Percentiles rank a stretch among this genome's conserved stretches.
Conservation (phyloP, 1,284 basidiomycete species). For the Cutaneotrichosporon arboriforme region DNA sequence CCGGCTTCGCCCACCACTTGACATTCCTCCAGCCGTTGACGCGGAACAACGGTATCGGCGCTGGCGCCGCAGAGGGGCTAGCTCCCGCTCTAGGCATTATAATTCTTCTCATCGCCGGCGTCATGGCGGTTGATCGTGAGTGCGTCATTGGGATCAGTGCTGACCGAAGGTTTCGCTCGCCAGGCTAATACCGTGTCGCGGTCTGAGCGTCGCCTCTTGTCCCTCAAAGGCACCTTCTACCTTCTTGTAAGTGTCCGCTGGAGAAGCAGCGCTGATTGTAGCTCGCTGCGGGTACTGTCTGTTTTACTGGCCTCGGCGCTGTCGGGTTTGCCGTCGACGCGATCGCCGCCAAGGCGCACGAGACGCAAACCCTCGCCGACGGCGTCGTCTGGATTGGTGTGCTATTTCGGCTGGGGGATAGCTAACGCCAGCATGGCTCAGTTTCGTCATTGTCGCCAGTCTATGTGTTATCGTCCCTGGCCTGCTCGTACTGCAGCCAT, state of each 20-base stretch:
- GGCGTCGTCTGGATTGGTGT: conserved; percentile 66
- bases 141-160: conserved; percentile 5
- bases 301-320: conserved; percentile 62
- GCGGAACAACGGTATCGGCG: conserved; percentile 52
- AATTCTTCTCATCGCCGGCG: conserved; percentile 56
- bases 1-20: conserved; percentile 62
- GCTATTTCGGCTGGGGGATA: conserved; percentile 41
- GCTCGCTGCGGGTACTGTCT: conserved; percentile 54
- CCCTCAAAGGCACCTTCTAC: conserved; percentile 65
- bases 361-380: conserved; percentile 56
- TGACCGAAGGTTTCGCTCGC: conserved; percentile 19
- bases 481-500: conserved; percentile 63
- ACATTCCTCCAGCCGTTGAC: conserved; percentile 59
- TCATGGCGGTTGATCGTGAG: conserved; percentile 59
- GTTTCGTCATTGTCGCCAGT: conserved; percentile 60
- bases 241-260: conserved; percentile 50
- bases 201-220: conserved; percentile 57
- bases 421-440: conserved; percentile 34
- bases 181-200: conserved; percentile 60
- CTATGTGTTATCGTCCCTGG: conserved; percentile 66
- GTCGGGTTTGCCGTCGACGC: conserved; percentile 61
- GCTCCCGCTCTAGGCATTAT: conserved; percentile 60
- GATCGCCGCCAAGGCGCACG: conserved; percentile 51
- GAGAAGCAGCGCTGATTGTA: conserved; percentile 3
- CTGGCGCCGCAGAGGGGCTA: conserved; percentile 62